Evolutionary conservation across 495 filamentous ascomycete genomes (phyloP).

Genomic region (Penicillium desertorum): DNA sequence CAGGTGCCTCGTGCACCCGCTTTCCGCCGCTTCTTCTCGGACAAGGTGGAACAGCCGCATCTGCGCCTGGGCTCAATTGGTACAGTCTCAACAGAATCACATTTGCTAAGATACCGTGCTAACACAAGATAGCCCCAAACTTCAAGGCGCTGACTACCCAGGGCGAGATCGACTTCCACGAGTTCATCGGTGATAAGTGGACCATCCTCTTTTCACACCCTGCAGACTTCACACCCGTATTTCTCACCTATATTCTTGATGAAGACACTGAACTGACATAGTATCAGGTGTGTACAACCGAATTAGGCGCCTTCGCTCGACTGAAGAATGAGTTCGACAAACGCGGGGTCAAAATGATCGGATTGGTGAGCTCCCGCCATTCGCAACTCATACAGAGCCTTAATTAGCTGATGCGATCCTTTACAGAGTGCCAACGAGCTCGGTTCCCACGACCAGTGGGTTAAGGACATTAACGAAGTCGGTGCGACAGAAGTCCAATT

Average conservation of each 20-base stretch:
- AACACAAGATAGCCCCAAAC: slow-evolving; percentile 51
- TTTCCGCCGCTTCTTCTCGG: slow-evolving; percentile 34
- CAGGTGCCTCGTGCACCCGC: slow-evolving; percentile 30
- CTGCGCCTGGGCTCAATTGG: slow-evolving; percentile 58
- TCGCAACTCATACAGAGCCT: slow-evolving; percentile 50
- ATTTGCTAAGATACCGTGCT: slow-evolving; percentile 1
- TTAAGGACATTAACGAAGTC: slow-evolving; percentile 96
- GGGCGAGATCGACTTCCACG: slow-evolving; percentile 65
- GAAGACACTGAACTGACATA: not conserved
- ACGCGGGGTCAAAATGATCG: slow-evolving; percentile 66
- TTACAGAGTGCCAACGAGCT: slow-evolving; percentile 47
- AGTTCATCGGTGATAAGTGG: slow-evolving; percentile 61
- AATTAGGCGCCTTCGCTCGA: slow-evolving; percentile 67
- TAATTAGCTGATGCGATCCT: slow-evolving; percentile 45
- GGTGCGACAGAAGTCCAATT: slow-evolving; percentile 77
- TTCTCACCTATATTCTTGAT: not conserved
- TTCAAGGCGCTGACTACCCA: slow-evolving; percentile 65
- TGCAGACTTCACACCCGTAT: slow-evolving; percentile 66
- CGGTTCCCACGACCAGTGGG: slow-evolving; percentile 67
- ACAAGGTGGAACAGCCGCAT: slow-evolving; percentile 55
- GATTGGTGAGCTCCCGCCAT: slow-evolving; percentile 54
- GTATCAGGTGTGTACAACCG: slow-evolving; percentile 55
- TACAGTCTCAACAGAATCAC: slow-evolving; percentile 10
- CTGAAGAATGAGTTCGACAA: slow-evolving; percentile 60
- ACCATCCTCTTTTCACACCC: slow-evolving; percentile 69